A percentile compares a stretch with the other conserved stretches of the same genome.
Conservation (phyloP, 2,329 filamentous ascomycete genomes). For the Ophiostoma sp. region DNA sequence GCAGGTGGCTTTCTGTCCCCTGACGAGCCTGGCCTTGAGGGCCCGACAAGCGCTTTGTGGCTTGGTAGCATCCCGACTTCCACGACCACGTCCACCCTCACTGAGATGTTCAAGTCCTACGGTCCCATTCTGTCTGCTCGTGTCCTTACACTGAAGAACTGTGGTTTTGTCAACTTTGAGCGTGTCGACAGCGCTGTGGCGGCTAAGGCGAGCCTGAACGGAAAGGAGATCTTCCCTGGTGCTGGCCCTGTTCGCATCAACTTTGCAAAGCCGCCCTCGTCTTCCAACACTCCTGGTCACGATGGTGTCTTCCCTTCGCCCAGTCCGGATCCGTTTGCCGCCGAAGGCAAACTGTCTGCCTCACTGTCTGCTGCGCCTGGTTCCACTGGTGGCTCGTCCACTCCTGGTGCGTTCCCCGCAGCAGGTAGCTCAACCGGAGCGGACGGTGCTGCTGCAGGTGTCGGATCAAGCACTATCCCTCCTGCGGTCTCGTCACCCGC, state of each 20-base stretch:
- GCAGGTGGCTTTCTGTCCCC: slow-evolving; percentile 63
- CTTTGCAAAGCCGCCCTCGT: slow-evolving; percentile 92
- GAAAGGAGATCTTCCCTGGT: slow-evolving; percentile 97
- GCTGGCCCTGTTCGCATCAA: slow-evolving; percentile 94
- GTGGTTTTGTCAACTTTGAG: slow-evolving; percentile 98
- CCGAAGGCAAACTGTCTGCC: slow-evolving; percentile 37
- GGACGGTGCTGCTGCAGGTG: slow-evolving; percentile 27
- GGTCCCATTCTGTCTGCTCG: slow-evolving; percentile 87
- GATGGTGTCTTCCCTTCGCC: slow-evolving; percentile 87
- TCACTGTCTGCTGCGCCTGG: slow-evolving; percentile 35
- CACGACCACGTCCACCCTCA: slow-evolving; percentile 90
- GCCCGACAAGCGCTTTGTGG: slow-evolving; percentile 91
- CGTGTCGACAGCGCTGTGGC: slow-evolving; percentile 85
- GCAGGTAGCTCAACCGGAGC: slow-evolving; percentile 33
- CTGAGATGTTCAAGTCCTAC: slow-evolving; percentile 93
- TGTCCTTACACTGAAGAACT: slow-evolving; percentile 97
- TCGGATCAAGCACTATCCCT: slow-evolving; percentile 35
- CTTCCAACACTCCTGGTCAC: slow-evolving; percentile 83
- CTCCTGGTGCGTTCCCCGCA: slow-evolving; percentile 15
- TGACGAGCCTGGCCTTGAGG: slow-evolving; percentile 80
- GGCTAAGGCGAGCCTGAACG: slow-evolving; percentile 84
- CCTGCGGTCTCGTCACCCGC: slow-evolving; percentile 64
- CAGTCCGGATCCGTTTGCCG: slow-evolving; percentile 80
- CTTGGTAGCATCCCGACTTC: slow-evolving; percentile 96
- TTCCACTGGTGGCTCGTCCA: slow-evolving; percentile 34